Base-by-base conservation (phyloP, 2,329 filamentous ascomycete genomes). In the Claviceps humidiphila region DNA sequence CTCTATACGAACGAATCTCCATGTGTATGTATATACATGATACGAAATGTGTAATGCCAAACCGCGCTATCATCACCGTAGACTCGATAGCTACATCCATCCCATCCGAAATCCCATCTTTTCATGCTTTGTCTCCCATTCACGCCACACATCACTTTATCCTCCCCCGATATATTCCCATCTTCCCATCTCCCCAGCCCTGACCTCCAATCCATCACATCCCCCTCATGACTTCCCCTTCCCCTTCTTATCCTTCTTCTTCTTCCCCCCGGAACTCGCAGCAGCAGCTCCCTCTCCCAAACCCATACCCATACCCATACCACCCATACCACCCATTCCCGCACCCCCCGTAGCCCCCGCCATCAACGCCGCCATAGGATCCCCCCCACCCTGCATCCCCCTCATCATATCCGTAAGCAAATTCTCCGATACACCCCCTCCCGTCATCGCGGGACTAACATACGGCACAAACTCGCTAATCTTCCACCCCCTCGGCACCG, bases 381-480 rank as follows among this genome's bases (percentile, higher is more conserved):
- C 73, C 0, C 70, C 74, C 2, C 68, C 70, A 3, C 68, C 67
- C 62, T 76, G 74, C 88, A 97, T 95, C 72, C 94, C 89, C 63
- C 82, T 84, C 90, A 97, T 95, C 76, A 96, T 95, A 60, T 96
- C 90, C 73, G 93, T 89, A 63, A 97, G 82, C 56, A 96, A 81
- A 64, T 97, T 95, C 68, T 98, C 93, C 56, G 82, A 90, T 11
- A 97, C 88, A 39, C 93, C 93, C 11, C 93, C 93, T 8, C 93
- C 93, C 51, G 87, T 93, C 70, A 97, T 78, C 17, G 89, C 93
- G 0, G 90, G 83, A 56, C 87, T 94, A 63, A 95, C 85, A 57
- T 94, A 82, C 22, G 93, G 93, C 58, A 98, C 65, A 54, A 95
- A 81, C 54, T 80, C 81, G 56, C 81, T 82, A 68, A 97, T 84